These are phyloP conservation scores for Termitomyces sp. DNA, from an alignment of 768 basidiomycete genomes.

Conservation along the genomic window DNA sequence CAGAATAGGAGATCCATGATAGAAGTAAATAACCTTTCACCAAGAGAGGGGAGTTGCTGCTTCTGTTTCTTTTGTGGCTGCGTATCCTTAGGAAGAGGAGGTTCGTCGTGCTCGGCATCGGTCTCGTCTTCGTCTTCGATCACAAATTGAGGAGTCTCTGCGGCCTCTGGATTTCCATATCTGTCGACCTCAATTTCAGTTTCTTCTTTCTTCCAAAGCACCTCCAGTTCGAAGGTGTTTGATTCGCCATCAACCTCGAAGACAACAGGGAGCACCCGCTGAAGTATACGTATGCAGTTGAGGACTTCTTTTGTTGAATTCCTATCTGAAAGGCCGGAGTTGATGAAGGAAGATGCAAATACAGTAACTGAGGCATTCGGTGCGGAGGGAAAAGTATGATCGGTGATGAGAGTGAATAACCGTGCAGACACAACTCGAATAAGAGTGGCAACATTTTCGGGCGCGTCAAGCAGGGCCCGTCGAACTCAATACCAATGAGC, in stretches of 20 bases:
- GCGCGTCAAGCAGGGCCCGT: conserved; percentile 73
- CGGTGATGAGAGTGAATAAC: conserved; percentile 69
- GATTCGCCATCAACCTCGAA: conserved; percentile 76
- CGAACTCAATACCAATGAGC: conserved; percentile 50
- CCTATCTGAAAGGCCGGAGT: conserved; percentile 46
- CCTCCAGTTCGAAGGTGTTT: conserved; percentile 68
- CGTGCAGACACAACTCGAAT: conserved; percentile 64
- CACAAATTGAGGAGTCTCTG: conserved; percentile 65
- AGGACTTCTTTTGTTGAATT: conserved; percentile 83
- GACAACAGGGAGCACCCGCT: conserved; percentile 85
- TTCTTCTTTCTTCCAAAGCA: conserved; percentile 76
- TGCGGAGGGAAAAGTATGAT: conserved; percentile 74
- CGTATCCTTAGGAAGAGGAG: conserved; percentile 12
- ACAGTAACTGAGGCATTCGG: conserved; percentile 53
- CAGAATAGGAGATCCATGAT: conserved; percentile 88
- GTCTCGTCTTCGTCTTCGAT: conserved; percentile 66
- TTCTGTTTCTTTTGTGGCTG: conserved; percentile 37
- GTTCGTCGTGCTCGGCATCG: conserved; percentile 13
- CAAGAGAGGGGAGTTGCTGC: conserved; percentile 61
- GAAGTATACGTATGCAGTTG: conserved; percentile 88
- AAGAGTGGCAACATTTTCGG: conserved; percentile 83
- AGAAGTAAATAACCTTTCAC: conserved; percentile 73
- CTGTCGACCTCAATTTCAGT: conserved; percentile 31
- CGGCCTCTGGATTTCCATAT: conserved; percentile 8
- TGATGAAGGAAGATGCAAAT: conserved; percentile 69